Evolutionary conservation across 2,329 filamentous ascomycete genomes (phyloP), one percentile per base, ranked within the genome.

Genomic region (Pseudogymnoascus sp.): DNA sequence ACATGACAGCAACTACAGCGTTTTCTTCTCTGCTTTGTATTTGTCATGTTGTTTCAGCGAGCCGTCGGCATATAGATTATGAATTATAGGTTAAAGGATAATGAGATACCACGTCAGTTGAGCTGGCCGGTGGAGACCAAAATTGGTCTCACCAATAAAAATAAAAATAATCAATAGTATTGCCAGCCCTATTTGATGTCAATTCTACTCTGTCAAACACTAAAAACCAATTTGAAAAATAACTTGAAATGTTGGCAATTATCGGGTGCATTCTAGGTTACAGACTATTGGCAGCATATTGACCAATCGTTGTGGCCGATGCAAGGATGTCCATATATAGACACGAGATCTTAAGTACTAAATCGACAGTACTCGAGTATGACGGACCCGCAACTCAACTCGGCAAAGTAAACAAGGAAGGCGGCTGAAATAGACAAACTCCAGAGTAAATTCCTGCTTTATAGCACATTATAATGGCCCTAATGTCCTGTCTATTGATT

Each of bases 11-110:
- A 11, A 56, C 28, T 34, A 18, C 28, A 34, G 50, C 28, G 28
- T 36, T 56, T 56, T 36, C 50, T 34, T 34, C 28, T 10, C 2
- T 56, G 50, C 14, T 56, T 56, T 56, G 28, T 56, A 56, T 56
- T 56, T 56, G 50, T 56, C 50, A 56, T 21, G 50, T 56, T 56
- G 50, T 56, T 56, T 56, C 50, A 56, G 50, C 50, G 50, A 36
- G 11, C 50, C 50, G 11, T 56, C 28, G 28, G 50, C 50, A 56
- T 56, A 56, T 56, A 56, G 50, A 56, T 56, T 18, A 56, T 56
- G 50, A 56, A 21, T 56, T 56, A 36, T 56, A 56, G 50, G n/a
- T 36, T 56, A 56, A 56, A 34, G 50, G 16, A 56, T 56, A 34
- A 56, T 56, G 50, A 34, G 50, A 56, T 56, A 36, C 50, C 50